Conservation (phyloP, 345 rosid species). For the Gossypium mustelinum region DNA sequence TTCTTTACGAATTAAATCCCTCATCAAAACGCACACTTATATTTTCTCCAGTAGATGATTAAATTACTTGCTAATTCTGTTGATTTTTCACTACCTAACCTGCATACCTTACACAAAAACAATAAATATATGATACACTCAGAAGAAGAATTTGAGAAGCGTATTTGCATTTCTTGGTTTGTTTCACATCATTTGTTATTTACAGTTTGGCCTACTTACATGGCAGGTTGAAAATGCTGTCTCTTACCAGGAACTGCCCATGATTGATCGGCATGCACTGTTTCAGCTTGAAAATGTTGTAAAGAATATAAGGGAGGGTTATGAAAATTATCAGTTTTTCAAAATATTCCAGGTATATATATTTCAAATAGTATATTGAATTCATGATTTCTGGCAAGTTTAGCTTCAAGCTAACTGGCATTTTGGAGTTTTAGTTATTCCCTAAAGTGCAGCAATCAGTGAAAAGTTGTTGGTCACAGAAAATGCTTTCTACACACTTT, state of each 20-base stretch:
- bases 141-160: background rate
- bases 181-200: background rate
- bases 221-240: constrained; percentile 72
- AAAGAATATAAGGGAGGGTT: constrained; percentile 61
- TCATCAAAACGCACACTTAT: background rate
- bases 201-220: background rate
- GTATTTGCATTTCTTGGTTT: background rate
- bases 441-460: constrained; percentile 1
- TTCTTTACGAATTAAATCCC: background rate
- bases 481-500: background rate
- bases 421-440: background rate
- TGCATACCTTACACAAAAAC: background rate
- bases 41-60: background rate
- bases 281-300: constrained; percentile 87
- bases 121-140: background rate
- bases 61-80: background rate
- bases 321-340: constrained; percentile 81
- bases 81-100: background rate
- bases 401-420: background rate
- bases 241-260: constrained; percentile 69
- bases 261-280: constrained; percentile 83
- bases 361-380: background rate
- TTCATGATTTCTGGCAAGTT: background rate
- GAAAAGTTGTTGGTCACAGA: background rate
- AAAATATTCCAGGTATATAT: constrained; percentile 79